Base-by-base conservation (phyloP, 768 basidiomycete genomes). In the Suillus tomentosus region DNA sequence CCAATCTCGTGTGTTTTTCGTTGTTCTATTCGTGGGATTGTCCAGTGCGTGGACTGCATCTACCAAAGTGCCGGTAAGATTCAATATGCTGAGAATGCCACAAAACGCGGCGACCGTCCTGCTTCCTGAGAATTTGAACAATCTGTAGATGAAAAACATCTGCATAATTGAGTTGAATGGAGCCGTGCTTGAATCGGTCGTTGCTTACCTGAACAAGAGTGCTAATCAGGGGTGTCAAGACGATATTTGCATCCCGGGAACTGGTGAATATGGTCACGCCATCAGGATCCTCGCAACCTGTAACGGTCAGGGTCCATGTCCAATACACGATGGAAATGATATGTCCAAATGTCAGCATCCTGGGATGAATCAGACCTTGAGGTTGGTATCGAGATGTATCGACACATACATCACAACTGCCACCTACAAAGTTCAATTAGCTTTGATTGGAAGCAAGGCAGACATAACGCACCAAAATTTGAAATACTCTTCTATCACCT, bases 241-340 rank as follows among this genome's bases (percentile, higher is more conserved):
- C 31, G 27, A 65, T 10, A 34, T 62, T 65, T 17, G 40, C 62
- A 7, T 36, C 43, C n/a, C 64, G 62, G 11, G 64, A 39, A 9
- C 5, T 42, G 15, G 64, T 39, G n/a, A 64, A 65, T 48, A 65
- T 65, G 39, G 62, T 65, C 45, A 65, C 39, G 31, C 56, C 22
- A 7, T 55, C 19, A 39, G 53, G 60, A 43, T 65, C 4, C 10
- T 62, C 45, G 55, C 39, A 63, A 5, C 37, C 36, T 24, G 62
- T 8, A 13, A 63, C 62, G 13, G 37, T 34, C 64, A 63, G 14
- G 15, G 45, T 39, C 54, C 61, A 62, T n/a, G 45, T 50, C 62
- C 64, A 63, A 40, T 48, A 47, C 54, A 65, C 27, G 37, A 42
- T 31, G 45, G 48, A 63, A 11, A 63, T 10, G 9, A 58, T 34